Conservation (phyloP, 1,139 yeast species). For the Taphrina populina region DNA sequence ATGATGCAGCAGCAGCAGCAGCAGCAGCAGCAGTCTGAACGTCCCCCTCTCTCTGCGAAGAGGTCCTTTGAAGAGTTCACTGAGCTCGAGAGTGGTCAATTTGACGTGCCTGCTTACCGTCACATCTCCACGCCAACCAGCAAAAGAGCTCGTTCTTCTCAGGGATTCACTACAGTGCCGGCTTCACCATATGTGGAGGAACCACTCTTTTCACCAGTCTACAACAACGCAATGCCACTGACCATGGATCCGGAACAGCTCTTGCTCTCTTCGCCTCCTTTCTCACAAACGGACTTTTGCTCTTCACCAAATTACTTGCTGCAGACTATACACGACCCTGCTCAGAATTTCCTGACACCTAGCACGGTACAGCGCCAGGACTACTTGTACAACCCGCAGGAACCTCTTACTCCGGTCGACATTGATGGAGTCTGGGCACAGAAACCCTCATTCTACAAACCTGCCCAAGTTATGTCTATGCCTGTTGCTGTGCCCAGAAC, state of each 20-base stretch:
- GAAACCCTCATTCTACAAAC: background rate
- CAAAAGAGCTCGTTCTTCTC: slow-evolving; percentile 25
- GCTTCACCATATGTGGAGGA: slow-evolving; percentile 13
- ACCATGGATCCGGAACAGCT: slow-evolving; percentile 9
- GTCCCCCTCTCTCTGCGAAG: slow-evolving; percentile 20
- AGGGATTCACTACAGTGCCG: background rate
- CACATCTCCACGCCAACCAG: slow-evolving; percentile 22
- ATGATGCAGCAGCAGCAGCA: background rate
- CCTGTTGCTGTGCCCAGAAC: background rate
- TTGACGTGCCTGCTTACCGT: background rate
- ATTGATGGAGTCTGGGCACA: slow-evolving; percentile 8
- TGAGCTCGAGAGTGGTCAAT: background rate
- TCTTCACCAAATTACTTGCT: slow-evolving; percentile 8
- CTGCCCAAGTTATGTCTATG: background rate
- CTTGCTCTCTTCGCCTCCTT: slow-evolving; percentile 13
- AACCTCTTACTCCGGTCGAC: background rate
- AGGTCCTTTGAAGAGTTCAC: slow-evolving; percentile 29
- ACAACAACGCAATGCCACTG: background rate
- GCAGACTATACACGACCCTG: background rate
- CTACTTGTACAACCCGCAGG: background rate
- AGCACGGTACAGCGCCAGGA: background rate
- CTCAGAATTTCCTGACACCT: background rate
- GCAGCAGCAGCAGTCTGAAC: background rate
- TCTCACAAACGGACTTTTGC: slow-evolving; percentile 14
- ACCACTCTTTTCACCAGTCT: slow-evolving; percentile 16